Base-by-base conservation (phyloP, 73 alveolate genomes). In the Tetrahymena malaccensis region DNA sequence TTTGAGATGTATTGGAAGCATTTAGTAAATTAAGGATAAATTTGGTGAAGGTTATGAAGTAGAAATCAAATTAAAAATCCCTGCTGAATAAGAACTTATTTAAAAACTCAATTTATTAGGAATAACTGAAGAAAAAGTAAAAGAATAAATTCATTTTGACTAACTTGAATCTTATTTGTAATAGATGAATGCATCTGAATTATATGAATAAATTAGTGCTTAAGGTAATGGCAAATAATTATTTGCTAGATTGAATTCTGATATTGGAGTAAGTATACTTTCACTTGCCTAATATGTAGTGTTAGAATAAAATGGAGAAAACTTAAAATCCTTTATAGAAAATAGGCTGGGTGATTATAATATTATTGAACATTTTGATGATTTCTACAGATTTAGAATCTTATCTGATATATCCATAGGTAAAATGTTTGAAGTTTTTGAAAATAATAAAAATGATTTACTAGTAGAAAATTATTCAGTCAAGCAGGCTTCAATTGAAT, bases 11-110 rank as follows among this genome's bases (percentile, higher is more conserved):
- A 85, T 98, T 95, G 99, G 99, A 12, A 93, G 98, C 1, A 96
- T 97, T 22, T 96, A 97, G 95, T 97, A 98, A 94, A 96, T 98
- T 40, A 98, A 98, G 96, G 97, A 96, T 96, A 98, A 96, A 89
- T 98, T 96, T 96, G 99, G 99, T 27, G 43, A 35, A 35, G 99
- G 99, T 13, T 98, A 98, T 96, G 99, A 98, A 97, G 94, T 97
- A 93, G 98, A 97, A 94, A 94, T 97, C 27, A 96, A 97, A 94
- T 94, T 98, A 37, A 56, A 93, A 94, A 35, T 85, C 84, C 96
- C 95, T 94, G 15, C 50, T 70, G 94, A 43, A 93, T 9, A 85
- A 94, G 96, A 96, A 50, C 27, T 95, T 34, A 12, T 43, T 34
- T 70, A 37, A 35, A 43, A 84, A 94, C 13, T 94, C 34, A 8